Percentiles rank a stretch among this genome's conserved stretches.
These are phyloP conservation scores for Russula compacta DNA, from an alignment of 768 basidiomycete species.

Conservation along the genomic window DNA sequence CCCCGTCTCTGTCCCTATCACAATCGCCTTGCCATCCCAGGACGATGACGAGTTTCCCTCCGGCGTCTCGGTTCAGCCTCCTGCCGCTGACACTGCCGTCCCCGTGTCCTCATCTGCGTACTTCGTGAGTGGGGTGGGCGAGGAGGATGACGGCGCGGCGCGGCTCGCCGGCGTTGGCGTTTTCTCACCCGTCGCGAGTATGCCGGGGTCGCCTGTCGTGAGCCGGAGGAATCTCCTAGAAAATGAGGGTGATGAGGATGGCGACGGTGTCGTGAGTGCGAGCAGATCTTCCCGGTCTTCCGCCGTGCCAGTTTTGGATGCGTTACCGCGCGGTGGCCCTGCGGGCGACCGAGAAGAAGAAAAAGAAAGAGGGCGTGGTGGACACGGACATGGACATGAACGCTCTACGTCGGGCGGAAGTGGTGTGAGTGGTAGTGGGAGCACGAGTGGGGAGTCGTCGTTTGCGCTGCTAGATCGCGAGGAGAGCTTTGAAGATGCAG, in stretches of 20 bases:
- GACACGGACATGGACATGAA: not conserved
- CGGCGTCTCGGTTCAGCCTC: not conserved
- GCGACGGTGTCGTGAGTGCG: not conserved
- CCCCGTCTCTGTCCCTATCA: not conserved
- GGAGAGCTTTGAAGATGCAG: conserved; percentile 19
- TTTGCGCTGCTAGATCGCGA: conserved; percentile 23
- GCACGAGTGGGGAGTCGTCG: conserved; percentile 28
- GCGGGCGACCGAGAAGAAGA: not conserved
- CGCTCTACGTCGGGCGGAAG: not conserved
- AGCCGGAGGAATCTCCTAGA: conserved; percentile 1
- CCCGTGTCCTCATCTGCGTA: conserved; percentile 10
- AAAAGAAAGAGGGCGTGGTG: not conserved
- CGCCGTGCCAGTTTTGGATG: too few relatives aligned
- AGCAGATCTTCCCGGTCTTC: not conserved
- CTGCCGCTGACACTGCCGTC: not conserved
- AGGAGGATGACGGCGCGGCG: conserved; percentile 13
- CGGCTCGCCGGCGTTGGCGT: conserved; percentile 58
- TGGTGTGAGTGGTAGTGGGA: not conserved
- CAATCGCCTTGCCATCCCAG: not conserved
- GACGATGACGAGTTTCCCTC: not conserved
- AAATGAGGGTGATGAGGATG: conserved; percentile 2
- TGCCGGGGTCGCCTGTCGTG: conserved; percentile 55
- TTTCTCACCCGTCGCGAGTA: conserved; percentile 62
- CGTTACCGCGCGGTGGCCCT: too few relatives aligned
- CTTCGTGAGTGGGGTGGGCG: not conserved